Base-by-base conservation (phyloP, 495 filamentous ascomycete genomes). In the Penicillium coprophilum region DNA sequence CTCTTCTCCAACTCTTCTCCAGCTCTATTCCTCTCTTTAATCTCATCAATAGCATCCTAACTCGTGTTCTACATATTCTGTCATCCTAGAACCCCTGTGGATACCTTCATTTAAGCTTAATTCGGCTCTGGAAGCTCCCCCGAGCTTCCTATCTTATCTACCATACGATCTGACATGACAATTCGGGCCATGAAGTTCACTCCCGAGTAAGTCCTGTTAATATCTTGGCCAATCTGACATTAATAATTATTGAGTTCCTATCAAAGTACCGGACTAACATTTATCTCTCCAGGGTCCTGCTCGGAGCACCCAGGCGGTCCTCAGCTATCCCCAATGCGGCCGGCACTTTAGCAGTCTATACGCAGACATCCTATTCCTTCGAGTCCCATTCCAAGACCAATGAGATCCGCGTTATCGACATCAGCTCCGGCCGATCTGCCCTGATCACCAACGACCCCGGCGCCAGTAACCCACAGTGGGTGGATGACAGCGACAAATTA, bases 301-400 rank as follows among this genome's bases (percentile, higher is more conserved):
- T 97, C 63, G 85, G 86, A 63, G 91, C 91, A 13, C 91, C 93
- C 28, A 84, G 93, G 32, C 85, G 93, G 39, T 89, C 88, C 40
- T 66, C 85, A 20, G 92, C 87, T 23, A 71, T 86, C 13, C 91
- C 93, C 28, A 96, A 94, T 68, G 63, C 81, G 6, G 75, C 82
- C 32, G 91, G 88, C 6, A 88, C 79, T 13, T 75, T 83, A 40
- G 85, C 87, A 19, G 75, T 93, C 11, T 94, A 88, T 62, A 86
- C 86, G 40, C 83, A 80, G 32, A 89, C 88, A 0, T 85, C 86
- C 8, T 97, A 96, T 66, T 92, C 85, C 20, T 97, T 97, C 71
- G 79, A 89, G 45, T 77, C 83, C 0, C 92, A 96, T 69, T 80
- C 81, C 45, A 90, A 88, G 71, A 87, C 76, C 12, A 79, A 80